A percentile compares a stretch with the other conserved stretches of the same genome.
Evolutionary conservation across 2,329 filamentous ascomycete genomes (phyloP).

Genomic region (Ceratocystis alfenasii): DNA sequence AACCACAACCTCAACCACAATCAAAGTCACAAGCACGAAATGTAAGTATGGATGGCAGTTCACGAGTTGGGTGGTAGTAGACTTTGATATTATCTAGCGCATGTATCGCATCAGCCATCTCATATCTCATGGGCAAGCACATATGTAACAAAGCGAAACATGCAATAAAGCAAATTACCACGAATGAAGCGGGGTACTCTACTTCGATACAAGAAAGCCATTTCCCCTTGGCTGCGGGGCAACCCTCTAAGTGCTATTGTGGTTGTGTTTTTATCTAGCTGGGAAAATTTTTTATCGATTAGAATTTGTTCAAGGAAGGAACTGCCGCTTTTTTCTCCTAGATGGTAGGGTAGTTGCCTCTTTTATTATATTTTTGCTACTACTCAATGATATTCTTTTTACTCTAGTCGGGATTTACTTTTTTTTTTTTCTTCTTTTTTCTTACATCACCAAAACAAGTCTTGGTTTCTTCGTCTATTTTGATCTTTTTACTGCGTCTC

Average conservation of each 20-base stretch:
- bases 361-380: conserved; percentile 3
- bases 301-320: conserved; percentile 5
- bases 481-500: background rate
- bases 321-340: background rate
- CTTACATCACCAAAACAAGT: background rate
- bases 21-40: background rate
- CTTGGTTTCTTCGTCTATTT: background rate
- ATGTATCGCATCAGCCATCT: background rate
- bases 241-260: background rate
- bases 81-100: conserved; percentile 1
- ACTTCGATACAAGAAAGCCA: background rate
- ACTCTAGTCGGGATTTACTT: background rate
- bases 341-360: background rate
- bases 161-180: conserved; percentile 2
- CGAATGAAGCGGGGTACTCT: background rate
- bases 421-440: conserved; percentile 3
- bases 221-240: background rate
- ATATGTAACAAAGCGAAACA: conserved; percentile 2
- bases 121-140: background rate
- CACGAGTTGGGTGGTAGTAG: conserved; percentile 10
- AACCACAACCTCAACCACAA: background rate
- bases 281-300: conserved; percentile 11
- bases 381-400: conserved; percentile 5
- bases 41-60: background rate
- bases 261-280: background rate